Conservation (phyloP, 2,329 filamentous ascomycete species). For the Penicillium nordicum region DNA sequence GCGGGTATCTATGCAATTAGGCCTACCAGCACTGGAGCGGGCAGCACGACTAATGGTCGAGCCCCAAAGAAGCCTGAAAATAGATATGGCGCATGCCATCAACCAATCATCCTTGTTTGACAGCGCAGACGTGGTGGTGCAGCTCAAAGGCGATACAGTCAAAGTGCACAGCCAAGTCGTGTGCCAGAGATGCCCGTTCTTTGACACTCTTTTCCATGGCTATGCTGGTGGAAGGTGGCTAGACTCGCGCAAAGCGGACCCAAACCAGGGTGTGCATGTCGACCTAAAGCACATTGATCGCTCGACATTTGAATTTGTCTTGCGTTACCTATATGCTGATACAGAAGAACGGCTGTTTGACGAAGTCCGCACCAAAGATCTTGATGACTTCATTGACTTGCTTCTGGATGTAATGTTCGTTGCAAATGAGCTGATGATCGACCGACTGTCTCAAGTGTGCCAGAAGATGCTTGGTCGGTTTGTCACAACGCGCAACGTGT, state of each 20-base stretch:
- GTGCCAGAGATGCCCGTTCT: conserved; percentile 86
- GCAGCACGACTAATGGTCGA: conserved; percentile 71
- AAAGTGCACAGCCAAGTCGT: conserved; percentile 73
- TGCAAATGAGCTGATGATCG: conserved; percentile 93
- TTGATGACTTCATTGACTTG: conserved; percentile 85
- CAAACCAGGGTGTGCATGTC: conserved; percentile 59
- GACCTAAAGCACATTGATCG: conserved; percentile 78
- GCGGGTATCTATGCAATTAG: conserved; percentile 70
- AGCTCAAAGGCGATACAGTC: conserved; percentile 68
- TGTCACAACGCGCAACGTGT: conserved; percentile 81
- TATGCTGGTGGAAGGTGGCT: conserved; percentile 84
- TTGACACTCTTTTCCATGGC: conserved; percentile 84
- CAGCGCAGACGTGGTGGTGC: conserved; percentile 73
- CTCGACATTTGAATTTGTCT: conserved; percentile 71
- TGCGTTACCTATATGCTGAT: conserved; percentile 81
- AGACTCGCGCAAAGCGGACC: conserved; percentile 57
- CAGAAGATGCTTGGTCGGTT: conserved; percentile 80
- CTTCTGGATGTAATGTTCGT: conserved; percentile 85
- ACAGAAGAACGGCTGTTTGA: conserved; percentile 78
- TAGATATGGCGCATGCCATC: conserved; percentile 69
- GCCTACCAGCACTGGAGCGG: conserved; percentile 68
- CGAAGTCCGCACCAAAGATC: conserved; percentile 62
- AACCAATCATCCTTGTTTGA: conserved; percentile 68
- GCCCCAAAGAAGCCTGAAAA: conserved; percentile 60
- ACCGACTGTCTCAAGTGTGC: conserved; percentile 83